Evolutionary conservation across 805 yeast species (phyloP).

Genomic region (Ogataea glucozyma): DNA sequence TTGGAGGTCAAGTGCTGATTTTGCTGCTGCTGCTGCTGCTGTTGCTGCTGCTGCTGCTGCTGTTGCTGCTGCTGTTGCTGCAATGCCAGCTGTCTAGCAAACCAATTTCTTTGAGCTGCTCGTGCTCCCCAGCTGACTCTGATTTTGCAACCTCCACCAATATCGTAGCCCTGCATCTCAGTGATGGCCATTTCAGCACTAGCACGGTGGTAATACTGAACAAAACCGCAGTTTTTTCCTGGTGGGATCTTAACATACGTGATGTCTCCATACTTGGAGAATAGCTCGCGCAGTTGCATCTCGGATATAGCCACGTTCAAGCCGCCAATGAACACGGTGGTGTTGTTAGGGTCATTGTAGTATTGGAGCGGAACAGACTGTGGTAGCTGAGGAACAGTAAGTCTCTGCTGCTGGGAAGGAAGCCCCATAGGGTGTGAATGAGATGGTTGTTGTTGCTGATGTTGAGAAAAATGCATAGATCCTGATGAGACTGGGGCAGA

Average conservation of each 20-base stretch:
- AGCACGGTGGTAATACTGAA: slow-evolving; percentile 72
- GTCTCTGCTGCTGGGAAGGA: slow-evolving; percentile 13
- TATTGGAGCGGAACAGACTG: slow-evolving; percentile 53
- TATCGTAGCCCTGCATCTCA: slow-evolving; percentile 87
- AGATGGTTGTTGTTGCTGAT: slow-evolving; percentile 17
- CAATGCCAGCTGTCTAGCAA: slow-evolving; percentile 34
- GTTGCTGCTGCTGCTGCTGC: not conserved
- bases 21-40: not conserved
- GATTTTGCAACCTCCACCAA: slow-evolving; percentile 73
- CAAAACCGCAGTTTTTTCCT: slow-evolving; percentile 81
- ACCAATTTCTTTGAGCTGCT: slow-evolving; percentile 44
- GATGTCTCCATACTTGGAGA: slow-evolving; percentile 70
- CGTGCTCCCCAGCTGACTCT: slow-evolving; percentile 86
- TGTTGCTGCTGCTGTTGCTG: slow-evolving; percentile 28
- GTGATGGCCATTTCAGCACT: slow-evolving; percentile 85
- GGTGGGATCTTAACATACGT: slow-evolving; percentile 78
- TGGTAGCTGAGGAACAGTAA: slow-evolving; percentile 30
- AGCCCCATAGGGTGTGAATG: slow-evolving; percentile 12
- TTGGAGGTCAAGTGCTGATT: not conserved
- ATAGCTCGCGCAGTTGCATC: slow-evolving; percentile 58
- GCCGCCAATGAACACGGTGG: slow-evolving; percentile 81
- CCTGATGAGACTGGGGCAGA: slow-evolving; percentile 9
- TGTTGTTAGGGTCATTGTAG: slow-evolving; percentile 72
- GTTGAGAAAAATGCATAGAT: slow-evolving; percentile 1
- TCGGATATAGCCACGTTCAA: slow-evolving; percentile 59